These are phyloP conservation scores for Phytophthora constricta DNA, from an alignment of 352 stramenopile genomes.

Conservation along the genomic window DNA sequence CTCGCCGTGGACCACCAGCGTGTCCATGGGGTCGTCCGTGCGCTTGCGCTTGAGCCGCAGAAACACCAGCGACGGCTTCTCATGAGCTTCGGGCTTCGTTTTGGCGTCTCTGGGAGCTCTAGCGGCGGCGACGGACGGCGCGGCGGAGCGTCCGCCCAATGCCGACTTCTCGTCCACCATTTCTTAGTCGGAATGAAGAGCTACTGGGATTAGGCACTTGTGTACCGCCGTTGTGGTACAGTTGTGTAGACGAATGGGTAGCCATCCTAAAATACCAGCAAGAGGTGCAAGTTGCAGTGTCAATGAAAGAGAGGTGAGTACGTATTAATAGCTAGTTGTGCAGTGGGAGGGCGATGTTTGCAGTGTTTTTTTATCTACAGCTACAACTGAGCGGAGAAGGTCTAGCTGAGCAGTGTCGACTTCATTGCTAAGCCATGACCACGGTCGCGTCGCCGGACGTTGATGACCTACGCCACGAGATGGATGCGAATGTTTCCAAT, in stretches of 20 bases:
- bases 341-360: too few relatives aligned
- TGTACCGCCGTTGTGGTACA: neutral
- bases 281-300: neutral
- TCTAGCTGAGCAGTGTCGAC: too few relatives aligned
- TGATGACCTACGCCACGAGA: slow-evolving; percentile 63
- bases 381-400: slow-evolving; percentile 7
- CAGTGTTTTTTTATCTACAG: too few relatives aligned
- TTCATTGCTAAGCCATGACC: slow-evolving; percentile 55
- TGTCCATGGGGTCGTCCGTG: slow-evolving; percentile 78
- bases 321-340: neutral
- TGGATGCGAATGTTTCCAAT: slow-evolving; percentile 14
- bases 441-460: slow-evolving; percentile 32
- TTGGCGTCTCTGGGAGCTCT: slow-evolving; percentile 13
- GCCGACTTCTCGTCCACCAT: slow-evolving; percentile 33
- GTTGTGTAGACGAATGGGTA: neutral
- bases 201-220: neutral
- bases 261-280: neutral
- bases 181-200: slow-evolving; percentile 1
- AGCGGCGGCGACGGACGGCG: slow-evolving; percentile 9
- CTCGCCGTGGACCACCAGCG: slow-evolving; percentile 69
- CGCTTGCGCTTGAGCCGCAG: slow-evolving; percentile 85
- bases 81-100: neutral
- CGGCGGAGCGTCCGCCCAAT: neutral
- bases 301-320: too few relatives aligned
- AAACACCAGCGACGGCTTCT: slow-evolving; percentile 63